A percentile compares a stretch with the other conserved stretches of the same genome.
phyloP scores from a whole-genome alignment of 192 early-diverging fungal species.

The Coemansia sp. region DNA sequence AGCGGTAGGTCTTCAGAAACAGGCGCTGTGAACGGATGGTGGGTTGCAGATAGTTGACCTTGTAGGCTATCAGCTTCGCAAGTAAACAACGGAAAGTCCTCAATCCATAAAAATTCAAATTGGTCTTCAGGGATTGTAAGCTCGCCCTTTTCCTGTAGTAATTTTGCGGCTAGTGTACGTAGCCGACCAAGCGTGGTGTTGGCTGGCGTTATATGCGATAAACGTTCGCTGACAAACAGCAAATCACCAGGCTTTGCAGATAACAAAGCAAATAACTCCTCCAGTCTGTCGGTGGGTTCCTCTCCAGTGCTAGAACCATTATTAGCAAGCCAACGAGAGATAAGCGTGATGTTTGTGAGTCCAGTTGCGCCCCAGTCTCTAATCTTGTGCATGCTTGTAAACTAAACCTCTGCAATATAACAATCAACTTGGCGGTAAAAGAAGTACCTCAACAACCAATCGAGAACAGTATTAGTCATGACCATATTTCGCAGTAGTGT shows the following conservation, averaged over 20 bases:
- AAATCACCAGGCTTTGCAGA: slow-evolving; percentile 34
- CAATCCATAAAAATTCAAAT: slow-evolving; percentile 82
- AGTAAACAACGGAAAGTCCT: slow-evolving; percentile 87
- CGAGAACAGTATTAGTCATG: neutral
- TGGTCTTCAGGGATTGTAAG: slow-evolving; percentile 50
- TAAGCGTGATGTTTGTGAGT: slow-evolving; percentile 28
- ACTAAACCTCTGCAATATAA: slow-evolving; percentile 4
- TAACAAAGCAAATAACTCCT: slow-evolving; percentile 8
- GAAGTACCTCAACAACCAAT: neutral
- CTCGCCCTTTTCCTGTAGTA: slow-evolving; percentile 56
- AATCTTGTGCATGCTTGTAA: slow-evolving; percentile 49
- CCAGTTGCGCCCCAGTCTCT: slow-evolving; percentile 20
- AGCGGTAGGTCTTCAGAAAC: slow-evolving; percentile 64
- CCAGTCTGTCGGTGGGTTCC: neutral
- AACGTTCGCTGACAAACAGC: slow-evolving; percentile 47
- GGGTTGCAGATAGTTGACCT: slow-evolving; percentile 63
- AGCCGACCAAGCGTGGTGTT: slow-evolving; percentile 64
- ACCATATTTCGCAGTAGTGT: neutral
- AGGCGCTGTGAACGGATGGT: slow-evolving; percentile 92
- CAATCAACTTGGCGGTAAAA: neutral
- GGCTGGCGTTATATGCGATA: slow-evolving; percentile 36
- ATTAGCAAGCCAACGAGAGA: slow-evolving; percentile 30
- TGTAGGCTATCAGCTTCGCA: slow-evolving; percentile 58
- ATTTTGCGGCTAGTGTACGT: slow-evolving; percentile 55
- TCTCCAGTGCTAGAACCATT: neutral